These are phyloP conservation scores for Podila minutissima DNA, from an alignment of 192 early-diverging fungal species.

Conservation along the genomic window DNA sequence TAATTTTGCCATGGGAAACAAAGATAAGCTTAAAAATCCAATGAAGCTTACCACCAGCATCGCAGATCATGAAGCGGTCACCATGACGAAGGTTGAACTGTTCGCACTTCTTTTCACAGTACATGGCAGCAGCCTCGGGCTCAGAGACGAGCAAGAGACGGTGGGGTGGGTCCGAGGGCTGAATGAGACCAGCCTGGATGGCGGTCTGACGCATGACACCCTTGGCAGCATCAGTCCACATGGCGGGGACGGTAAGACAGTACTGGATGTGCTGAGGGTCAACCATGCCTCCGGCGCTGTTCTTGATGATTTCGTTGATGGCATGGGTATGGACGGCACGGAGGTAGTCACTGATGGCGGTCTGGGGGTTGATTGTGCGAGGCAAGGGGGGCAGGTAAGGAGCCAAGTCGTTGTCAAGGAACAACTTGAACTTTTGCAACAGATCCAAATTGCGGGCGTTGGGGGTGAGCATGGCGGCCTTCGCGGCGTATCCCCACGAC, in stretches of 20 bases:
- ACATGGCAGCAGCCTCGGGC: conserved; percentile 66
- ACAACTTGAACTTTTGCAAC: conserved; percentile 55
- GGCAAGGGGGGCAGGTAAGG: conserved; percentile 50
- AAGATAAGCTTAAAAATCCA: not conserved
- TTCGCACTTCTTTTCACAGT: conserved; percentile 63
- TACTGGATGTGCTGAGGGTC: conserved; percentile 44
- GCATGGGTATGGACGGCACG: conserved; percentile 51
- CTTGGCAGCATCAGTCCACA: conserved; percentile 64
- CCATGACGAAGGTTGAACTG: conserved; percentile 50
- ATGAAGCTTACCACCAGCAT: conserved; percentile 45
- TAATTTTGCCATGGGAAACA: not conserved
- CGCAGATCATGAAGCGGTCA: conserved; percentile 52
- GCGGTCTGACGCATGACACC: conserved; percentile 65
- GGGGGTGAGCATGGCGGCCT: conserved; percentile 42
- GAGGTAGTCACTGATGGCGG: conserved; percentile 50
- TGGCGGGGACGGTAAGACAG: conserved; percentile 63
- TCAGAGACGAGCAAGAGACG: conserved; percentile 59
- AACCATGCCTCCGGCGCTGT: conserved; percentile 53
- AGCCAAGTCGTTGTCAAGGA: conserved; percentile 49
- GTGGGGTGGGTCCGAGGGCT: conserved; percentile 53
- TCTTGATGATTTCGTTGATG: conserved; percentile 47
- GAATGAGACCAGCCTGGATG: conserved; percentile 62
- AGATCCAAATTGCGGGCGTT: conserved; percentile 46
- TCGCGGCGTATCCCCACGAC: conserved; percentile 60
- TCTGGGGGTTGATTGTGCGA: conserved; percentile 40